Conservation (phyloP, 495 filamentous ascomycete genomes). For the Penicillium arizonense region DNA sequence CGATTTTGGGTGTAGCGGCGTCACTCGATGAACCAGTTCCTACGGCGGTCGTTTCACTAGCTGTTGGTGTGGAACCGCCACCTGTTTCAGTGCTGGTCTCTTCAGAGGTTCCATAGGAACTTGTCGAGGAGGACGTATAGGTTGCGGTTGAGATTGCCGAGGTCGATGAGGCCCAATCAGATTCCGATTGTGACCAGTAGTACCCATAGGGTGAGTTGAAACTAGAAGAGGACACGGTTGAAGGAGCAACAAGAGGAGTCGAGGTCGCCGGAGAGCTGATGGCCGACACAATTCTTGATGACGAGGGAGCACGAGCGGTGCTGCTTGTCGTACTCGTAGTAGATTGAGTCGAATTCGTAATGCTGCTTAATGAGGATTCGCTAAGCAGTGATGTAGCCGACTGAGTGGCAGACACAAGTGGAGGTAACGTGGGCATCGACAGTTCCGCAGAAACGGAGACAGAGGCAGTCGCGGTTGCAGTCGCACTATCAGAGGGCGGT, state of each 20-base stretch:
- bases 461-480: neutral
- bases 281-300: conserved; percentile 6
- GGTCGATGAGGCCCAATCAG: neutral
- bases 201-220: neutral
- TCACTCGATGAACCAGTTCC: conserved; percentile 18
- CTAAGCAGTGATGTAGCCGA: neutral
- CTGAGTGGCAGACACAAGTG: conserved; percentile 1
- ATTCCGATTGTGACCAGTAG: conserved; percentile 2
- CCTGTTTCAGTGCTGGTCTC: conserved; percentile 10
- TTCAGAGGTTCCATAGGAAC: conserved; percentile 1
- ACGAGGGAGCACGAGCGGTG: conserved; percentile 3
- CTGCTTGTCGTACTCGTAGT: conserved; percentile 5
- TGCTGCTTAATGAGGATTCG: neutral
- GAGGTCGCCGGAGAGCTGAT: conserved; percentile 11
- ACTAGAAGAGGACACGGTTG: conserved; percentile 9
- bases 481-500: conserved; percentile 2
- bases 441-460: neutral
- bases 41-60: conserved; percentile 14
- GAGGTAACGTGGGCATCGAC: neutral
- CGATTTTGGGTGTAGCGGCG: conserved; percentile 39
- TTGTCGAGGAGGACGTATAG: conserved; percentile 7
- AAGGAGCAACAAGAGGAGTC: conserved; percentile 10
- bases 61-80: conserved; percentile 15
- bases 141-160: neutral
- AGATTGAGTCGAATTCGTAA: neutral